phyloP scores from a whole-genome alignment of 2,329 filamentous ascomycete species.

The Pseudogymnoascus sp. region DNA sequence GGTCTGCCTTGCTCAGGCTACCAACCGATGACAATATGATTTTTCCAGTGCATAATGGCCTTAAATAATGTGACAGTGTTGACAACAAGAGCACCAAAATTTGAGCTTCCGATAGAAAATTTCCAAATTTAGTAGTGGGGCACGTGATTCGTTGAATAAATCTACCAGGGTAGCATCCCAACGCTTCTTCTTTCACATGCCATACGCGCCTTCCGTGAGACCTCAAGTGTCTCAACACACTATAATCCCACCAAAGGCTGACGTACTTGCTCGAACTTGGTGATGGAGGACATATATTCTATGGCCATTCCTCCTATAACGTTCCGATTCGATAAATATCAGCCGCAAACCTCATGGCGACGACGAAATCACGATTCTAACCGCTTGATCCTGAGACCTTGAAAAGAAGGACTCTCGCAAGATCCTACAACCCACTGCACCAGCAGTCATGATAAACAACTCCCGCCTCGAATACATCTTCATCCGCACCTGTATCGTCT shows the following conservation, averaged over 20 bases:
- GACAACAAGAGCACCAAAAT: neutral
- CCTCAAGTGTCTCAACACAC: neutral
- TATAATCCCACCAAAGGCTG: slow-evolving; percentile 1
- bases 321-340: neutral
- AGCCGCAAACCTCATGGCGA: neutral
- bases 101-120: neutral
- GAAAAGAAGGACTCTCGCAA: neutral
- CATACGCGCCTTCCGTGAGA: neutral
- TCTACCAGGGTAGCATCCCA: slow-evolving; percentile 3
- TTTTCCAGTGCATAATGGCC: neutral
- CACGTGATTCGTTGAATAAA: neutral
- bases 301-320: neutral
- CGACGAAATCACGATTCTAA: neutral
- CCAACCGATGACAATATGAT: neutral
- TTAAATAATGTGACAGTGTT: neutral
- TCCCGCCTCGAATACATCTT: slow-evolving; percentile 25
- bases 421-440: neutral
- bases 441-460: slow-evolving; percentile 26
- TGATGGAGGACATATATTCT: neutral
- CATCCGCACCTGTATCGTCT: slow-evolving; percentile 40
- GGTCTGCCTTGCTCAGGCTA: neutral
- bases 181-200: slow-evolving; percentile 5
- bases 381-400: neutral
- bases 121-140: neutral
- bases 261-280: neutral